Conservation (phyloP, 2,329 filamentous ascomycete genomes). For the Sporothrix curviconia region DNA sequence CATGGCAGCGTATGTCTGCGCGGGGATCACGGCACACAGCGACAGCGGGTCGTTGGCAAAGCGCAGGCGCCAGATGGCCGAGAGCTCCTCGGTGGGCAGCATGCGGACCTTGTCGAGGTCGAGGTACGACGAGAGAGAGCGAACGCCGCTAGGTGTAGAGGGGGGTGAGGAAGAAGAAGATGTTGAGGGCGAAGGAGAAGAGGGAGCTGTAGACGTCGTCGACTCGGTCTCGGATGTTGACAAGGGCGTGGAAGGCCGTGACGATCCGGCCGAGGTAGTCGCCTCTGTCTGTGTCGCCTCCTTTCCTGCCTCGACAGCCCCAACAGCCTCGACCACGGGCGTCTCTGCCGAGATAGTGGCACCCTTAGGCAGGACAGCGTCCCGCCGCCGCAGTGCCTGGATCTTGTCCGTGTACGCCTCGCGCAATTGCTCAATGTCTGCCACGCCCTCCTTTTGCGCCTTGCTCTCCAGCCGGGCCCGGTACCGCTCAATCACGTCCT, state of each 20-base stretch:
- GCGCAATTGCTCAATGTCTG: slow-evolving; percentile 68
- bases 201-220: not conserved
- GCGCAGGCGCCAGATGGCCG: slow-evolving; percentile 82
- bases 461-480: slow-evolving; percentile 76
- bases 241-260: not conserved
- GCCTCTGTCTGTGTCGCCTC: not conserved
- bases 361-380: slow-evolving; percentile 42
- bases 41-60: slow-evolving; percentile 67
- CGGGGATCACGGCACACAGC: slow-evolving; percentile 77
- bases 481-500: slow-evolving; percentile 73
- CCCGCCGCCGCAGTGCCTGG: slow-evolving; percentile 59
- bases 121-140: slow-evolving; percentile 49
- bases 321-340: too few relatives aligned
- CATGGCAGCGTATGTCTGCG: slow-evolving; percentile 67
- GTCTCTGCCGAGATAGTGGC: slow-evolving; percentile 4
- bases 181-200: not conserved
- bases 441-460: slow-evolving; percentile 64
- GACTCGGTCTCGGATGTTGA: not conserved
- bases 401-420: slow-evolving; percentile 83
- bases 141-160: slow-evolving; percentile 19
- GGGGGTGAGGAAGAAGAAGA: not conserved
- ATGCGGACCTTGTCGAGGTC: slow-evolving; percentile 70
- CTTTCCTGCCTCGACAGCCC: not conserved
- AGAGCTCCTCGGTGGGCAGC: slow-evolving; percentile 75
- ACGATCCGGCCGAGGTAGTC: not conserved